Base-by-base conservation (phyloP, 805 yeast species). In the Candida pini region DNA sequence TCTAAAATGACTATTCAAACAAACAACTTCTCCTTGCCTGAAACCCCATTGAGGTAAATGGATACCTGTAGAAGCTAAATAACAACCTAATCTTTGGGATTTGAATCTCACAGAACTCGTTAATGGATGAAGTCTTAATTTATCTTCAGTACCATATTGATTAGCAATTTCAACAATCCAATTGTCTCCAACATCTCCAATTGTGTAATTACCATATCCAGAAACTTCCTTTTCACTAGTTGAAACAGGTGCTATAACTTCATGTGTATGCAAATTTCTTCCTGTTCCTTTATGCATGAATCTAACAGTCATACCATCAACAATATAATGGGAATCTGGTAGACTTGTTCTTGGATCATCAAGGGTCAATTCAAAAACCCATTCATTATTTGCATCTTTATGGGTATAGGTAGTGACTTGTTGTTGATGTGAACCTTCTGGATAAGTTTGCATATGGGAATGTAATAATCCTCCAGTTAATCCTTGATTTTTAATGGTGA, bases 371-470 rank as follows among this genome's bases (percentile, higher is more conserved):
- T 81, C 81, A 47, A 87, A 66, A 19, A 70, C 51, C 83, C 96
- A 89, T 35, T 82, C 76, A 57, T 90, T 92, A 62, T 92, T 90
- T 34, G 69, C 62, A 58, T 92, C 97, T 55, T 86, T 86, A 60
- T 78, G 87, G 14, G 89, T 85, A 58, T 92, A 92, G 6, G 92
- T 85, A 18, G 98, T 92, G 32, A 92, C 71, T 61, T 92, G 99
- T 59, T 89, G 97, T 62, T 92, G 97, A 43, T 73, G 71, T 2
- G 96, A 85, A 4, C 97, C 97, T 44, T 78, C 87, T 12, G 98
- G 98, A 56, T 80, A 92, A 9, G 71, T 58, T 55, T 84, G 95
- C 13, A 69, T 66, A 55, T 92, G 98, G 0, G 97, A 90, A 56
- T 92, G 98, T 42, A 92, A 63, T 44, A 86, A 69, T 34, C 82